Evolutionary conservation across 768 basidiomycete genomes (phyloP), one percentile per base, ranked within the genome.

Genomic region (Agrocybe pediades): DNA sequence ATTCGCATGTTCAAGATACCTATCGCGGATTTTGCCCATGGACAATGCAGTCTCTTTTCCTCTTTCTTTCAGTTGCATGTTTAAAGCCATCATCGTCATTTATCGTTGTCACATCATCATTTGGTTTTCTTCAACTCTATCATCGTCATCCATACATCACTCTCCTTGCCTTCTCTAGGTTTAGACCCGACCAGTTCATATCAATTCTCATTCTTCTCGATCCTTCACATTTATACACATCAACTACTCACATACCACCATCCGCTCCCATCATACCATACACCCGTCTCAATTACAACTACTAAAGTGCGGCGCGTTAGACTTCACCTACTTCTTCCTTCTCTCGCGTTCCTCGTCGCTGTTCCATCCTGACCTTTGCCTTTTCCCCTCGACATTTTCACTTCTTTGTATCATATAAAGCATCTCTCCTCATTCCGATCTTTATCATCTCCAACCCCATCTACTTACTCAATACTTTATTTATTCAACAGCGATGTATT

Each of bases 1-100:
- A 42, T 36, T 41, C 41, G 39, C 46, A 25, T 27, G 33, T 44
- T 43, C 33, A 43, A 41, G 40, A 51, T 51, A 46, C 39, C 30
- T 40, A 39, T 19, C 55, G 51, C 23, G 49, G 54, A 49, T 20
- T 44, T 20, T 44, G 26, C 25, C 47, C 44, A 16, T n/a, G 46
- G 20, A 40, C 24, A 21, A 7, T 47, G 42, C 15, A 25, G 26
- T 19, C 6, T 21, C 54, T 39, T 36, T 48, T 27, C 26, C 23
- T 36, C 29, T 43, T 16, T 24, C n/a, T n/a, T n/a, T n/a, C n/a
- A n/a, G n/a, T n/a, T 20, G 40, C 17, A 41, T 15, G 36, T 33
- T 39, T 49, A 41, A 51, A 49, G 25, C 36, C 44, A 41, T 44
- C 39, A 46, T 51, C 30, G 30, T 42, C 46, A 33, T 49, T 43